Base-by-base conservation (phyloP, 441 rosid genomes). In the Gossypium schwendimanii region DNA sequence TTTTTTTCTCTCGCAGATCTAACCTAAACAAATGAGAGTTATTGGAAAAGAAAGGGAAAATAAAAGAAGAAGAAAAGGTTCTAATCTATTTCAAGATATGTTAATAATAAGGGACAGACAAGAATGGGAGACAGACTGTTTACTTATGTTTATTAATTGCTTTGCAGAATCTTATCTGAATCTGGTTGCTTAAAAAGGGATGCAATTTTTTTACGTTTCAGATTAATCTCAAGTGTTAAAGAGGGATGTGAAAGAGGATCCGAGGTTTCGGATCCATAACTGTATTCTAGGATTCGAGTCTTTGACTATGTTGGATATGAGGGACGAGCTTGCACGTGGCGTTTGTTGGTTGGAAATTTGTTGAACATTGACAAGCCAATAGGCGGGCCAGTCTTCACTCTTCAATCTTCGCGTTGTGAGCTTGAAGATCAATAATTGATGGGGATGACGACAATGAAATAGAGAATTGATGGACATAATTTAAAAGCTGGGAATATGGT, bases 1-100 rank as follows among this genome's bases (percentile, higher is more conserved):
- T 57, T 23, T n/a, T 12, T 12, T 1, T 21, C 5, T 26, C 7
- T 2, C 64, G 12, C 76, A 28, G 80, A 73, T 71, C 80, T 69
- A 65, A 24, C 36, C 21, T 9, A 24, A 58, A 71, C 31, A 21
- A 55, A 39, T 17, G 26, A 18, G 53, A 33, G 39, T 33, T 33
- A 33, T 33, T 33, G 39, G 9, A 33, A 33, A 0, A 69, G 6
- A 28, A 44, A 1, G 17, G 2, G 50, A 36, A 18, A 9, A 20
- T 3, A 6, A 54, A 54, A 54, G 21, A 52, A 7, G 21, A 7
- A 18, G 0, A 18, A 57, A 21, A 52, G 0, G 50, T 18, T 36
- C 1, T 14, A 18, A 44, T 44, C 47, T 61, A 33, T 62, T 33
- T 15, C 20, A 33, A 17, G 24, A 33, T 52, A 8, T 17, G 1